A percentile compares a stretch with the other conserved stretches of the same genome.
Evolutionary conservation across 176 grass and related monocot genomes (phyloP).

Genomic region (Phragmites australis): DNA sequence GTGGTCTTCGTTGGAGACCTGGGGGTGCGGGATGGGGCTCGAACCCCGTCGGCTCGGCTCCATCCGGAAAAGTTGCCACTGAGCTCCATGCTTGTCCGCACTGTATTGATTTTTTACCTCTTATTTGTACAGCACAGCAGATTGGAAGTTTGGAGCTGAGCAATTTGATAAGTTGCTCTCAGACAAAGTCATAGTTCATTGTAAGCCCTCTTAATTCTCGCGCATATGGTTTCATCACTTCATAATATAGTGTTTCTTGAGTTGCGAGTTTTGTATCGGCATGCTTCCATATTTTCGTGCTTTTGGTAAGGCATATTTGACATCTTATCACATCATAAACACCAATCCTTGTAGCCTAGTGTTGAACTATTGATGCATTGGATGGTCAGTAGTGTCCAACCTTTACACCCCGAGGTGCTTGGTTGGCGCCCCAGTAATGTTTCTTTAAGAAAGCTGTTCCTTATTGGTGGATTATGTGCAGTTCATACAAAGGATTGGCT

Average conservation of each 20-base stretch:
- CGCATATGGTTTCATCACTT: neutral
- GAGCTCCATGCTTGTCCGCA: no score
- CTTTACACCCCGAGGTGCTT: neutral
- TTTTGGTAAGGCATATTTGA: neutral
- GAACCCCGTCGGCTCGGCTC: no score
- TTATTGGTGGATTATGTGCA: neutral
- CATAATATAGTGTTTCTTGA: neutral
- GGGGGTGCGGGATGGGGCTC: no score
- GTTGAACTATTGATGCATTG: neutral
- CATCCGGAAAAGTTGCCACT: no score
- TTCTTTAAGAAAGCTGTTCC: slow-evolving; percentile 2
- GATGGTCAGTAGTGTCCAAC: neutral
- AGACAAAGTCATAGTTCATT: slow-evolving; percentile 84
- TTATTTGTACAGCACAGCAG: slow-evolving; percentile 52
- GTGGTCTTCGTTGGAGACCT: no score
- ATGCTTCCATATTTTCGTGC: neutral
- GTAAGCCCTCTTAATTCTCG: slow-evolving; percentile 51
- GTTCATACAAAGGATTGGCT: slow-evolving; percentile 21
- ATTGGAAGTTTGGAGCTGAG: slow-evolving; percentile 88
- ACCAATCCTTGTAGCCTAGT: neutral
- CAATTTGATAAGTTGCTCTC: slow-evolving; percentile 64
- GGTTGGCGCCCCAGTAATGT: neutral
- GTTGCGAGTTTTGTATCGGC: neutral
- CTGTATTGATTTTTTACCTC: slow-evolving; percentile 33
- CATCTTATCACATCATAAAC: slow-evolving; percentile 19